Conservation (phyloP, 2,329 filamentous ascomycete species). For the Apiospora aurea region DNA sequence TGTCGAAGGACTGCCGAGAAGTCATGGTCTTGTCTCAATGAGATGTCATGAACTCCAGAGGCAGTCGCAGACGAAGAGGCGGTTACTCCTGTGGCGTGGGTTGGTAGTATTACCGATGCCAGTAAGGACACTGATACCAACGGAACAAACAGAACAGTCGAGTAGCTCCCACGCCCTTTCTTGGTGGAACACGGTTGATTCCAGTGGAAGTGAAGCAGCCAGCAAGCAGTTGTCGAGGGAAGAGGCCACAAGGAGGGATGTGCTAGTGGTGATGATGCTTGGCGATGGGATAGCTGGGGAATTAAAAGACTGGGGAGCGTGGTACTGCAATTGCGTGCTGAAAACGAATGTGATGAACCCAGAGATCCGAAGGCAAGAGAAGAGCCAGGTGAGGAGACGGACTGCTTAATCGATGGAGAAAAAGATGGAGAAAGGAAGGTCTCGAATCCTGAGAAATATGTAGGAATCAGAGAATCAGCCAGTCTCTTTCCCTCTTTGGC, state of each 20-base stretch:
- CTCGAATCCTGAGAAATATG: conserved; percentile 10
- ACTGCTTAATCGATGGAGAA: conserved; percentile 17
- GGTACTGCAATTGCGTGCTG: background rate
- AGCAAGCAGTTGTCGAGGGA: background rate
- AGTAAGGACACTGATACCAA: background rate
- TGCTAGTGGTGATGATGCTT: background rate
- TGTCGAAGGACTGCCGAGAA: background rate
- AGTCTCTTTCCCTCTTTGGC: background rate
- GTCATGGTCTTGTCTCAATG: background rate
- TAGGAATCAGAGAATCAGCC: background rate
- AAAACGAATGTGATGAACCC: conserved; percentile 18
- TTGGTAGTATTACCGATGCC: too few relatives aligned
- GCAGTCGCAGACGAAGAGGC: background rate
- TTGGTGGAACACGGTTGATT: background rate
- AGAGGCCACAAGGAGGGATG: background rate
- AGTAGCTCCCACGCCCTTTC: too few relatives aligned
- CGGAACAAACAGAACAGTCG: too few relatives aligned
- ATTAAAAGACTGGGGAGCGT: conserved; percentile 3
- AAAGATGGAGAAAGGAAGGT: conserved; percentile 16
- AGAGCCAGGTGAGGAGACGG: background rate
- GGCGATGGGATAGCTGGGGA: background rate
- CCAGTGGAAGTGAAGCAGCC: background rate
- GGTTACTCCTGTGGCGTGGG: background rate
- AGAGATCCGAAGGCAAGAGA: conserved; percentile 10
- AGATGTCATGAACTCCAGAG: background rate